phyloP scores from a whole-genome alignment of 768 basidiomycete genomes.

The Crucibulum laeve region DNA sequence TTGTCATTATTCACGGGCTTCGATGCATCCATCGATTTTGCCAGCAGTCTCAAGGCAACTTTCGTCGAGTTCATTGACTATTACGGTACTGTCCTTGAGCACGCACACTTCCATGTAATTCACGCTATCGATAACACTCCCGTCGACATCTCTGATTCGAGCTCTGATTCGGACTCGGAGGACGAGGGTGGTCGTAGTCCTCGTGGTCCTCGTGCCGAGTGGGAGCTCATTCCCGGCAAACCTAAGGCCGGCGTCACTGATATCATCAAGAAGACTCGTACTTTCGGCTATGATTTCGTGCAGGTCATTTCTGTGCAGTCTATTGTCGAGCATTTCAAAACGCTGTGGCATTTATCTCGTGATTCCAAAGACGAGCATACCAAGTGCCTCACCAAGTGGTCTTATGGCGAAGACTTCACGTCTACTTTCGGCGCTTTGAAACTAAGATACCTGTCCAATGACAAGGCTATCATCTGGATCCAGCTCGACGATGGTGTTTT shows the following conservation, averaged over 20 bases:
- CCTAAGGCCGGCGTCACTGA: neutral
- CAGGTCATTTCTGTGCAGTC: slow-evolving; percentile 5
- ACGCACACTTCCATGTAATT: neutral
- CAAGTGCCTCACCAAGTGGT: slow-evolving; percentile 6
- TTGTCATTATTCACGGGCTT: slow-evolving; percentile 3
- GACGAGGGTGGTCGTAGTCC: neutral
- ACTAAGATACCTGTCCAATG: slow-evolving; percentile 6
- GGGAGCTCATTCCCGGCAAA: neutral
- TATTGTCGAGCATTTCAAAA: slow-evolving; percentile 6
- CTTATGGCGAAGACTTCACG: slow-evolving; percentile 8
- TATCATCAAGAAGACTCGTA: slow-evolving; percentile 2
- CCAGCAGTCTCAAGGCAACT: slow-evolving; percentile 1
- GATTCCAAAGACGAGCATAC: slow-evolving; percentile 1
- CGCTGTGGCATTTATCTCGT: slow-evolving; percentile 3
- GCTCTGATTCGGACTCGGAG: neutral
- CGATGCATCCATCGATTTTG: slow-evolving; percentile 1
- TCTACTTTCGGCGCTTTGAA: slow-evolving; percentile 10
- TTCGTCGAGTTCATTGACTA: slow-evolving; percentile 6
- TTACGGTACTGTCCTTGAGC: slow-evolving; percentile 3
- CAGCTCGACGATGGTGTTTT: slow-evolving; percentile 8
- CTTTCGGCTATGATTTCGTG: slow-evolving; percentile 4
- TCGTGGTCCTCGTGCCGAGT: neutral
- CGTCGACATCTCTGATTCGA: neutral
- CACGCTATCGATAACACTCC: slow-evolving; percentile 1
- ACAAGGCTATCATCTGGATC: slow-evolving; percentile 8